These are phyloP conservation scores for Cadophora gregata DNA, from an alignment of 2,329 filamentous ascomycete genomes.

Conservation along the genomic window DNA sequence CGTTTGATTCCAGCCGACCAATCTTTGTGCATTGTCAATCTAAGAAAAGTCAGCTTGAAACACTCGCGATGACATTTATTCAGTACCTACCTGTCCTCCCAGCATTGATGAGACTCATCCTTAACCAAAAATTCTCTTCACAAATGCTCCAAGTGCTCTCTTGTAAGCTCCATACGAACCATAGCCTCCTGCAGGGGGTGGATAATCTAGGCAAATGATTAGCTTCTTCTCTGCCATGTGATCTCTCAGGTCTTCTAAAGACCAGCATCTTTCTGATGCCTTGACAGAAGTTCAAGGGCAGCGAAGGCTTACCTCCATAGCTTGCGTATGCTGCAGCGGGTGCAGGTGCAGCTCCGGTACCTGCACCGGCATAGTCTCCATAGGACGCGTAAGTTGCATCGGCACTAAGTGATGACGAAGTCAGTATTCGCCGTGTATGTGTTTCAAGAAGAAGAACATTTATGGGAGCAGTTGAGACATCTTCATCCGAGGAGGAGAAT, in stretches of 20 bases:
- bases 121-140: conserved; percentile 24
- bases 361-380: conserved; percentile 11
- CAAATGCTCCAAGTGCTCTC: conserved; percentile 18
- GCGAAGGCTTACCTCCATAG: conserved; percentile 8
- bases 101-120: neutral
- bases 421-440: neutral
- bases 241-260: neutral
- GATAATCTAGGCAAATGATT: neutral
- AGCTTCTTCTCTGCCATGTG: neutral
- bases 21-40: neutral
- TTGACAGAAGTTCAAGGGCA: neutral
- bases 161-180: conserved; percentile 25
- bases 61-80: neutral
- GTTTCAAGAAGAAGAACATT: too few relatives aligned
- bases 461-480: too few relatives aligned
- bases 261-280: neutral
- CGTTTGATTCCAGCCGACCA: neutral
- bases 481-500: neutral
- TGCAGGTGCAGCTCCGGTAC: neutral
- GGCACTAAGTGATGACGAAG: neutral
- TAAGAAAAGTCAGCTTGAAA: neutral
- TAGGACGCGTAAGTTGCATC: conserved; percentile 15
- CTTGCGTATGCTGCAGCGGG: conserved; percentile 19
- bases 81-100: neutral
- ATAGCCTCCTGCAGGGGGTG: neutral